These are phyloP conservation scores for Anisodus tanguticus DNA, from an alignment of 257 asterid species.

Conservation along the genomic window DNA sequence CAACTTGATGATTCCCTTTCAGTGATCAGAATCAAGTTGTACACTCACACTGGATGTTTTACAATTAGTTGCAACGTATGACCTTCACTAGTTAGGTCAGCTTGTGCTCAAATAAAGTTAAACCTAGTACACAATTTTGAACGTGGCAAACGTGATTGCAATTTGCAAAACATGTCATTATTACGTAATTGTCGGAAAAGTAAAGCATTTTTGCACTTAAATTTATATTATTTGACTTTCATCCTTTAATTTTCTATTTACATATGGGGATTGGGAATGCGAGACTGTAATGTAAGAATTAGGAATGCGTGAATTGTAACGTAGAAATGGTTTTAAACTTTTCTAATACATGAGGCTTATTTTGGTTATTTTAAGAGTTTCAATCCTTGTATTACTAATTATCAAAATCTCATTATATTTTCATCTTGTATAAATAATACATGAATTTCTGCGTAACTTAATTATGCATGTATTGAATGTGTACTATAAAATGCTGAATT, in stretches of 20 bases:
- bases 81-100: not conserved
- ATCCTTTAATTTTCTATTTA: not conserved
- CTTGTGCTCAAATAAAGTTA: not conserved
- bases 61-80: not conserved
- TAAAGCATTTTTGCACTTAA: not conserved
- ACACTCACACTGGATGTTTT: not conserved
- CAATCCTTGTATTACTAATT: too few relatives aligned
- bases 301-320: too few relatives aligned
- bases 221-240: not conserved
- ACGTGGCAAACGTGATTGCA: not conserved
- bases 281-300: too few relatives aligned
- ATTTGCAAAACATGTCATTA: not conserved
- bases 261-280: too few relatives aligned
- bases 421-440: too few relatives aligned
- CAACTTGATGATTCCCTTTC: not conserved
- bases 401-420: too few relatives aligned
- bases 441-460: too few relatives aligned
- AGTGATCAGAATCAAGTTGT: not conserved
- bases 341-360: too few relatives aligned
- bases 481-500: too few relatives aligned
- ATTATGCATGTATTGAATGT: too few relatives aligned
- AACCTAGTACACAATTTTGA: not conserved
- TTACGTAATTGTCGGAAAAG: not conserved
- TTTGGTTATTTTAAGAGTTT: too few relatives aligned
- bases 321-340: too few relatives aligned